Conservation (phyloP, 1,139 yeast genomes). For the Candida dubliniensis region DNA sequence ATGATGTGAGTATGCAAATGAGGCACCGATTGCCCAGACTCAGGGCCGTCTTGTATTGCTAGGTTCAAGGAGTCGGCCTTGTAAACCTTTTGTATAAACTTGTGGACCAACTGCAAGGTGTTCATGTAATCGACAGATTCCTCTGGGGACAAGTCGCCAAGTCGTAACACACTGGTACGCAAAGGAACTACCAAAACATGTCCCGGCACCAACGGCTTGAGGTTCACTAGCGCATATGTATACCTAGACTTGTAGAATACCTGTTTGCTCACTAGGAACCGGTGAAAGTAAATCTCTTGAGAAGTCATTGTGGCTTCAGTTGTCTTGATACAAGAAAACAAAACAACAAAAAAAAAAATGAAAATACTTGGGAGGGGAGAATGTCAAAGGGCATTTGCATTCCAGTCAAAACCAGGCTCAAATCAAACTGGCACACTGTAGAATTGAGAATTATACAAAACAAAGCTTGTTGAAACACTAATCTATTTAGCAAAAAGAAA, state of each 20-base stretch:
- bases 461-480: not conserved
- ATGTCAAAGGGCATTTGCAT: not conserved
- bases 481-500: not conserved
- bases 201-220: slow-evolving; percentile 89
- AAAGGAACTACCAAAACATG: slow-evolving; percentile 86
- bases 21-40: slow-evolving; percentile 92
- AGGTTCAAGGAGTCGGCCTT: slow-evolving; percentile 81
- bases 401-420: not conserved
- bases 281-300: slow-evolving; percentile 45
- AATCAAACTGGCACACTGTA: too few relatives aligned
- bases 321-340: not conserved
- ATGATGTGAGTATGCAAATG: slow-evolving; percentile 92
- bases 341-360: not conserved
- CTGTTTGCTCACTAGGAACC: slow-evolving; percentile 62
- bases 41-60: slow-evolving; percentile 94
- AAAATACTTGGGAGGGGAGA: not conserved
- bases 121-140: slow-evolving; percentile 79
- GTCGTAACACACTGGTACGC: slow-evolving; percentile 55
- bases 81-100: slow-evolving; percentile 61
- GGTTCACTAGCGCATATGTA: slow-evolving; percentile 81
- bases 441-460: too few relatives aligned
- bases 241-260: slow-evolving; percentile 56
- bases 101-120: slow-evolving; percentile 70
- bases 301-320: not conserved
- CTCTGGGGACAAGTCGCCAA: slow-evolving; percentile 65